Evolutionary conservation across 225 moss, liverwort and hornwort species (phyloP).

Genomic region (Pleurozium schreberi): DNA sequence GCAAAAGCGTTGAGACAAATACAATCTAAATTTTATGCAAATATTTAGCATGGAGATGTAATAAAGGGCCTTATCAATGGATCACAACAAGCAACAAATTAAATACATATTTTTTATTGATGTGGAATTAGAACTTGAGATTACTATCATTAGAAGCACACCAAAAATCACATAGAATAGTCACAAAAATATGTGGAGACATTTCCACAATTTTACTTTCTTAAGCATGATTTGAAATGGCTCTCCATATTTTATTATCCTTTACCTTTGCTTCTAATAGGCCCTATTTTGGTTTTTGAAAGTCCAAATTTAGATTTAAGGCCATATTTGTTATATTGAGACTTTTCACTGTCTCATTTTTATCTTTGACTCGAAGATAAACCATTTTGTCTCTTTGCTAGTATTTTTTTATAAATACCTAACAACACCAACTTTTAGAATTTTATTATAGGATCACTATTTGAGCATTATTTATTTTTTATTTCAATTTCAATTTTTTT

Average conservation of each 20-base stretch:
- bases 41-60: not conserved
- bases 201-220: not conserved
- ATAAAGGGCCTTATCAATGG: not conserved
- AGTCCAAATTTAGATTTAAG: too few species aligned
- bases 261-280: not conserved
- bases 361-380: too few species aligned
- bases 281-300: not conserved
- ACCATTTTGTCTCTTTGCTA: too few species aligned
- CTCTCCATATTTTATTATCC: not conserved
- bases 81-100: not conserved
- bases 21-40: not conserved
- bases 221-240: not conserved
- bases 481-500: too few species aligned
- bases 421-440: too few species aligned
- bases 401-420: too few species aligned
- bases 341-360: too few species aligned
- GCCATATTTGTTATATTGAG: too few species aligned
- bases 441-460: too few species aligned
- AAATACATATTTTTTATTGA: not conserved
- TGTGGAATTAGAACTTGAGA: not conserved
- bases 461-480: too few species aligned
- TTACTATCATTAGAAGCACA: fast-evolving
- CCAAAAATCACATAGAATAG: not conserved
- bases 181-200: not conserved
- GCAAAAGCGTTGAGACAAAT: not conserved